A percentile compares a stretch with the other conserved stretches of the same genome.
These are phyloP conservation scores for Fusarium solani-melongenae DNA, from an alignment of 2,329 filamentous ascomycete genomes.

Conservation along the genomic window DNA sequence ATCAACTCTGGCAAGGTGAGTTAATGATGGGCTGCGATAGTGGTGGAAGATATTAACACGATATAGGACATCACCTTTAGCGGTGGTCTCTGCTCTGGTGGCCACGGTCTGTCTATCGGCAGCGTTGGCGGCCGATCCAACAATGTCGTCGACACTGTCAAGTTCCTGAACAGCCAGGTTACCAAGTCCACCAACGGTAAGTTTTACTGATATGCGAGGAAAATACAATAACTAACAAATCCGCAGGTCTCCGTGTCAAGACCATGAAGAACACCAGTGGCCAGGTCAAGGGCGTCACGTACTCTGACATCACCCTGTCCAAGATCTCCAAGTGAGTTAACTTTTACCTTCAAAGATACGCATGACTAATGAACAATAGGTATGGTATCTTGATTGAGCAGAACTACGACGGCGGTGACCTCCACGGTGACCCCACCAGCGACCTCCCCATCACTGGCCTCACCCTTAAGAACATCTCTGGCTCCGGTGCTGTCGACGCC, in stretches of 20 bases:
- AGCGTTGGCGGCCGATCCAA: slow-evolving; percentile 58
- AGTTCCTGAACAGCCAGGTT: slow-evolving; percentile 60
- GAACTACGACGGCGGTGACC: slow-evolving; percentile 60
- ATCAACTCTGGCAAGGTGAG: slow-evolving; percentile 60
- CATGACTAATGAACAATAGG: slow-evolving; percentile 1
- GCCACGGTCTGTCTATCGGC: slow-evolving; percentile 57
- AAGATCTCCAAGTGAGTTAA: slow-evolving; percentile 48
- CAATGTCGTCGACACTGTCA: slow-evolving; percentile 64
- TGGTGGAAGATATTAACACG: neutral
- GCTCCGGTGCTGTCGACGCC: slow-evolving; percentile 50
- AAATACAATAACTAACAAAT: neutral
- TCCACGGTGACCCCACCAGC: slow-evolving; percentile 55
- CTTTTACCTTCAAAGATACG: accelerated
- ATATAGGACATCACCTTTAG: slow-evolving; percentile 56
- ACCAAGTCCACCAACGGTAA: slow-evolving; percentile 62
- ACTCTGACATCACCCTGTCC: slow-evolving; percentile 55
- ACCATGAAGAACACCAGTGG: slow-evolving; percentile 59
- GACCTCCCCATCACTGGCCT: slow-evolving; percentile 63
- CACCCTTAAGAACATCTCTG: slow-evolving; percentile 54
- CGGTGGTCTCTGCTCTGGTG: slow-evolving; percentile 56
- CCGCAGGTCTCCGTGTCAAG: slow-evolving; percentile 56
- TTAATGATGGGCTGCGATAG: accelerated
- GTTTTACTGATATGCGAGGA: neutral
- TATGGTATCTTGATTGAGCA: slow-evolving; percentile 54
- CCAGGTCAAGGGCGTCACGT: slow-evolving; percentile 55